phyloP scores from a whole-genome alignment of 495 filamentous ascomycete species.

The Xylaria bambusicola region DNA sequence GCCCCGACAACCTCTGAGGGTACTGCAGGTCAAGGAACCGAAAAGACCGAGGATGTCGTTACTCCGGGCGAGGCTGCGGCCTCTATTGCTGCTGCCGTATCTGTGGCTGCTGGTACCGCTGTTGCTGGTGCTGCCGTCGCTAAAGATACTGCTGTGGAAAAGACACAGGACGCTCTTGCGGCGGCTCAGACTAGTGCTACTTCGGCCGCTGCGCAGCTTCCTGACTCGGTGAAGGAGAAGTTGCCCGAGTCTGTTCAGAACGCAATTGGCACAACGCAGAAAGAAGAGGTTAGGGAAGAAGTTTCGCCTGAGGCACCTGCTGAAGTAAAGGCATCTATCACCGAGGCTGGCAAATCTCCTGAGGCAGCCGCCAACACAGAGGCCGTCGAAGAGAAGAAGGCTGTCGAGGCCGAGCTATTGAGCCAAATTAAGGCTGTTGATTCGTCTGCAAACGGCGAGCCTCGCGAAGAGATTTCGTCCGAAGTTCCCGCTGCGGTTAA shows the following conservation, averaged over 20 bases:
- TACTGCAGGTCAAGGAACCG: slow-evolving; percentile 46
- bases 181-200: slow-evolving; percentile 27
- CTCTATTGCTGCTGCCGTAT: slow-evolving; percentile 38
- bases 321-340: slow-evolving; percentile 72
- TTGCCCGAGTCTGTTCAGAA: slow-evolving; percentile 36
- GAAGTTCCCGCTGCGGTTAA: slow-evolving; percentile 73
- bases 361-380: slow-evolving; percentile 70
- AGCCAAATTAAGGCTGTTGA: slow-evolving; percentile 41
- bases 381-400: slow-evolving; percentile 76
- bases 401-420: slow-evolving; percentile 68
- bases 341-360: slow-evolving; percentile 61
- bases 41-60: slow-evolving; percentile 47
- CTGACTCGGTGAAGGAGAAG: slow-evolving; percentile 38
- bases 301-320: slow-evolving; percentile 62
- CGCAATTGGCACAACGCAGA: slow-evolving; percentile 24
- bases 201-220: slow-evolving; percentile 33
- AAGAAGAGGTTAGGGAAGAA: slow-evolving; percentile 37
- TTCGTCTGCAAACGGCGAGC: slow-evolving; percentile 32
- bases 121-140: slow-evolving; percentile 37
- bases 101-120: slow-evolving; percentile 43
- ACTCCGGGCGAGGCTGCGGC: slow-evolving; percentile 44
- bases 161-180: slow-evolving; percentile 32
- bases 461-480: slow-evolving; percentile 41
- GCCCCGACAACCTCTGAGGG: slow-evolving; percentile 60
- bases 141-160: slow-evolving; percentile 35